Conservation (phyloP, 345 rosid species). For the Eucalyptus guilfoylei region DNA sequence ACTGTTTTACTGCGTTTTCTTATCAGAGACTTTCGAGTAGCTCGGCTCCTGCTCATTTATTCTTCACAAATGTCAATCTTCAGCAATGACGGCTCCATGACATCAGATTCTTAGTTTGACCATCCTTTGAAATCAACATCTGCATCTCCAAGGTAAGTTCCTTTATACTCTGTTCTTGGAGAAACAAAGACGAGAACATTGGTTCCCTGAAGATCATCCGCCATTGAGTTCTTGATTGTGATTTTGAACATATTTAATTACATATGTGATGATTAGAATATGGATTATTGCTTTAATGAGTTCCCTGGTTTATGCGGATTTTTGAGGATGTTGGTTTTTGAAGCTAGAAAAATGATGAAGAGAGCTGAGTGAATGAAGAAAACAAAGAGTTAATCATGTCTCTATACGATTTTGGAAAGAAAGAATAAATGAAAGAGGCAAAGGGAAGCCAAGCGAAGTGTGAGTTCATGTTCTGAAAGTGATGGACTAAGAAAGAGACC, state of each 20-base stretch:
- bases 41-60: background rate
- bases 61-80: background rate
- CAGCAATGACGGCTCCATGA: background rate
- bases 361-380: background rate
- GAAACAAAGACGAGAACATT: background rate
- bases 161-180: background rate
- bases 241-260: background rate
- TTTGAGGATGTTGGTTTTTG: background rate
- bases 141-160: background rate
- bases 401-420: background rate
- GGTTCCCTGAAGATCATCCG: background rate
- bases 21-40: background rate
- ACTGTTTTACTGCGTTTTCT: background rate
- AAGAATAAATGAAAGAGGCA: background rate
- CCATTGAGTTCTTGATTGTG: background rate
- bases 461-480: too few species aligned
- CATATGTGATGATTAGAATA: background rate
- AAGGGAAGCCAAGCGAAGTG: background rate
- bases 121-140: background rate
- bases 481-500: too few species aligned
- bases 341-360: background rate
- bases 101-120: background rate
- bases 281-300: background rate
- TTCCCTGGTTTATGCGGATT: background rate
- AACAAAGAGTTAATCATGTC: background rate